Percentiles rank a stretch among this genome's conserved stretches.
Conservation (phyloP, 2,329 filamentous ascomycete species). For the Macrophomina pseudophaseolina region DNA sequence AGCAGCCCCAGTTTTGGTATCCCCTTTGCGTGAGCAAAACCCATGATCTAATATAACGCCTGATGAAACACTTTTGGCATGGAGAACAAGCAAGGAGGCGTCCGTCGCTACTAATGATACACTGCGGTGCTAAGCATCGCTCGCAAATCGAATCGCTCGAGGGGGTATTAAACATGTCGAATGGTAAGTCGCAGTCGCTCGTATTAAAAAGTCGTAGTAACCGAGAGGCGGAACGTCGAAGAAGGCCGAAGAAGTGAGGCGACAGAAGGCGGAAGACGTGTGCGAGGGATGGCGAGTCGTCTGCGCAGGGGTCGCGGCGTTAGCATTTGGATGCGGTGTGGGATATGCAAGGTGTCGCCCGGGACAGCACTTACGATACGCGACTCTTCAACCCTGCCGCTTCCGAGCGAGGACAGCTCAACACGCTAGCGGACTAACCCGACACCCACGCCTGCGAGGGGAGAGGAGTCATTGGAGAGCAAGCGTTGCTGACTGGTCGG, state of each 20-base stretch:
- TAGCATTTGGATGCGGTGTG: slow-evolving; percentile 17
- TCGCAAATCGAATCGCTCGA: slow-evolving; percentile 36
- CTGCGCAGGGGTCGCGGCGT: slow-evolving; percentile 24
- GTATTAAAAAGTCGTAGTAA: slow-evolving; percentile 29
- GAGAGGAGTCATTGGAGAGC: slow-evolving; percentile 23
- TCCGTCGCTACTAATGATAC: slow-evolving; percentile 38
- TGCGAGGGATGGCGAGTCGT: slow-evolving; percentile 26
- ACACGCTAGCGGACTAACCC: slow-evolving; percentile 13
- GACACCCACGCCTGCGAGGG: slow-evolving; percentile 25
- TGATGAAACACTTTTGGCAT: slow-evolving; percentile 29
- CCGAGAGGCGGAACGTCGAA: slow-evolving; percentile 24
- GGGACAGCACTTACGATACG: slow-evolving; percentile 21
- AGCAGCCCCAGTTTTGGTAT: slow-evolving; percentile 42
- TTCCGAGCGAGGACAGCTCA: slow-evolving; percentile 19
- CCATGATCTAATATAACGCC: slow-evolving; percentile 47
- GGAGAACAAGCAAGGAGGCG: slow-evolving; percentile 31
- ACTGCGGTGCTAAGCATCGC: slow-evolving; percentile 27
- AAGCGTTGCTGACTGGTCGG: slow-evolving; percentile 6
- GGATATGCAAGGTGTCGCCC: slow-evolving; percentile 25
- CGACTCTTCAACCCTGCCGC: slow-evolving; percentile 21
- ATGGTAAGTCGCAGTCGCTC: slow-evolving; percentile 27
- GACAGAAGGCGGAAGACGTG: slow-evolving; percentile 19
- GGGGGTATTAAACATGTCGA: slow-evolving; percentile 43
- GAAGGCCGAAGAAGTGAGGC: slow-evolving; percentile 15
- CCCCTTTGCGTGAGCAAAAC: slow-evolving; percentile 43